These are phyloP conservation scores for Trichoderma sp. DNA, from an alignment of 2,329 filamentous ascomycete genomes.

Conservation along the genomic window DNA sequence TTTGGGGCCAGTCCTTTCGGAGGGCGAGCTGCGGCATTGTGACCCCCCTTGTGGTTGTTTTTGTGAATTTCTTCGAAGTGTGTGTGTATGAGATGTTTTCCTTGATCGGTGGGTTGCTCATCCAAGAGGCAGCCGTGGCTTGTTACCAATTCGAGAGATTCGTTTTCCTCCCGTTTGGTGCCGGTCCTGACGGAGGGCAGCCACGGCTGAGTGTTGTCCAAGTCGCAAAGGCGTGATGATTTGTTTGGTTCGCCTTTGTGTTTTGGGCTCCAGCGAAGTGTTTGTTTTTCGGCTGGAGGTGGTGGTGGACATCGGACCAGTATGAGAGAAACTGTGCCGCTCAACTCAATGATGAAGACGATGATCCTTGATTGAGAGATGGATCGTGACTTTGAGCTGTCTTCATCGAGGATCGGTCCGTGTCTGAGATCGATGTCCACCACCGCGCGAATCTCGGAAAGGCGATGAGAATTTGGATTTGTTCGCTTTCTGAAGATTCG, in stretches of 20 bases:
- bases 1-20: constrained; percentile 26
- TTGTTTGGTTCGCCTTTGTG: not conserved
- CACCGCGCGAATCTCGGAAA: constrained; percentile 2
- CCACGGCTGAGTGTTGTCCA: constrained; percentile 17
- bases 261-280: constrained; percentile 1
- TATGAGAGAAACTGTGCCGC: not conserved
- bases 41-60: not conserved
- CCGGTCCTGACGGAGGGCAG: constrained; percentile 22
- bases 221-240: constrained; percentile 3
- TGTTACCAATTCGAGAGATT: constrained; percentile 26
- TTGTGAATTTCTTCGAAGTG: not conserved
- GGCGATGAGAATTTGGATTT: not conserved
- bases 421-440: constrained; percentile 1
- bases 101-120: constrained; percentile 7
- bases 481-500: not conserved
- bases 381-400: not conserved
- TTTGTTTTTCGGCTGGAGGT: not conserved
- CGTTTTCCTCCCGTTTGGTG: constrained; percentile 23
- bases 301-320: constrained; percentile 7
- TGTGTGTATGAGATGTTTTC: not conserved
- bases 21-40: constrained; percentile 15
- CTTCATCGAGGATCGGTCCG: not conserved
- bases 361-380: not conserved
- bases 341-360: not conserved
- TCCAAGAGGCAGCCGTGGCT: constrained; percentile 20